Evolutionary conservation across 495 filamentous ascomycete species (phyloP).

Genomic region (Penicillium bovifimosum): DNA sequence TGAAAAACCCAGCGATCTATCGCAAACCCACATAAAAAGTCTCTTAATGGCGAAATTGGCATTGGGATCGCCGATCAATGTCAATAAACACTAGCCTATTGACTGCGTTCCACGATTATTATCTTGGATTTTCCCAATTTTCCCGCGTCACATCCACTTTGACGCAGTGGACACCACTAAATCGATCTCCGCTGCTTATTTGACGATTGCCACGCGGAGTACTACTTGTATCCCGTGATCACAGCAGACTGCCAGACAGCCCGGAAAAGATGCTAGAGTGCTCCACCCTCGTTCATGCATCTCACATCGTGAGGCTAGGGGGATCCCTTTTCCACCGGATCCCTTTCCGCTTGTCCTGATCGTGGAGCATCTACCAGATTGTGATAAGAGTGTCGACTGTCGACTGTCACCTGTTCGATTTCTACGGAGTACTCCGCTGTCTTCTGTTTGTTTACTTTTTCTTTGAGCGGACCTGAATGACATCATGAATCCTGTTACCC

Average conservation of each 20-base stretch:
- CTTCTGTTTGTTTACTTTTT: background rate
- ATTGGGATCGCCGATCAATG: background rate
- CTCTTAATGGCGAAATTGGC: background rate
- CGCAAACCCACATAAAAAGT: background rate
- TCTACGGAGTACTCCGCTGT: background rate
- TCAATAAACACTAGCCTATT: background rate
- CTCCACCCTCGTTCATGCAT: conserved; percentile 2
- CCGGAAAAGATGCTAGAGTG: background rate
- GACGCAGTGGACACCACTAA: background rate
- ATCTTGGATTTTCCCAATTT: background rate
- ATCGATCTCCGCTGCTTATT: conserved; percentile 4
- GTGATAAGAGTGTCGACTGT: conserved; percentile 4
- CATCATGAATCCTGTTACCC: background rate
- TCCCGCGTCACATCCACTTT: background rate
- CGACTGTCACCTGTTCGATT: background rate
- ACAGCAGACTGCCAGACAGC: background rate
- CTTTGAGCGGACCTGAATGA: background rate
- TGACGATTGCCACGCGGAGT: background rate
- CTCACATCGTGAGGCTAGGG: conserved; percentile 2
- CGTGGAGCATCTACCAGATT: background rate
- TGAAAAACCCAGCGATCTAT: background rate
- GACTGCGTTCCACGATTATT: too few relatives aligned
- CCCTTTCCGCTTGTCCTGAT: conserved; percentile 6
- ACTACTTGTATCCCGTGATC: background rate
- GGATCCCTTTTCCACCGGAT: background rate